phyloP scores from a whole-genome alignment of 176 grass and related monocot genomes.

The Lolium perenne region DNA sequence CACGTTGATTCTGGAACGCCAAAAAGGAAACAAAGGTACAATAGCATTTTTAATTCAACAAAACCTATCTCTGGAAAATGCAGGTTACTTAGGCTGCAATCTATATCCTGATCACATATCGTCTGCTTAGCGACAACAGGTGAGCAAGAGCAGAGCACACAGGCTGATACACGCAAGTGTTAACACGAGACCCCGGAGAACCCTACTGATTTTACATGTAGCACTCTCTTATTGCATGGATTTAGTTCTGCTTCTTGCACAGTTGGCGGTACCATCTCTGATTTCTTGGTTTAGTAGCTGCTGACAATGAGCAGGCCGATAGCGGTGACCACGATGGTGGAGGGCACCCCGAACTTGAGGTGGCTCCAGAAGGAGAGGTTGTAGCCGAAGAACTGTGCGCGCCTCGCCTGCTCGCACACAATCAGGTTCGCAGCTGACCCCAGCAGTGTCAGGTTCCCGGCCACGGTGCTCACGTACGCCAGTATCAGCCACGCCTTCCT shows the following conservation, averaged over 20 bases:
- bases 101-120: too few relatives aligned
- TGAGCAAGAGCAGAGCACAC: constrained; percentile 11
- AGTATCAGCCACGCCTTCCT: constrained; percentile 90
- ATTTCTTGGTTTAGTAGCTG: constrained; percentile 47
- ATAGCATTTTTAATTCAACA: too few relatives aligned
- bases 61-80: constrained; percentile 7
- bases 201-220: constrained; percentile 48
- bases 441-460: constrained; percentile 86
- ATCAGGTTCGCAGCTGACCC: constrained; percentile 95
- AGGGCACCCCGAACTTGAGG: constrained; percentile 81
- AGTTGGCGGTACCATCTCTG: not conserved
- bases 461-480: constrained; percentile 89
- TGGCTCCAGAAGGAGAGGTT: constrained; percentile 93
- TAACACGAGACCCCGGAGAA: not conserved
- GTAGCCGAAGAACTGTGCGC: constrained; percentile 74
- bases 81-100: constrained; percentile 14
- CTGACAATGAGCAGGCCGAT: constrained; percentile 78
- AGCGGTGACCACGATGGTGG: constrained; percentile 78
- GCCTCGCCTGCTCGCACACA: constrained; percentile 91
- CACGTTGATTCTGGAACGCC: too few relatives aligned
- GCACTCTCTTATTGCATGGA: constrained; percentile 43
- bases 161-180: not conserved
- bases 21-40: not conserved
- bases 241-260: constrained; percentile 24
- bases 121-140: constrained; percentile 34